Evolutionary conservation across 2,329 filamentous ascomycete genomes (phyloP).

Genomic region (Penicillium sp.): DNA sequence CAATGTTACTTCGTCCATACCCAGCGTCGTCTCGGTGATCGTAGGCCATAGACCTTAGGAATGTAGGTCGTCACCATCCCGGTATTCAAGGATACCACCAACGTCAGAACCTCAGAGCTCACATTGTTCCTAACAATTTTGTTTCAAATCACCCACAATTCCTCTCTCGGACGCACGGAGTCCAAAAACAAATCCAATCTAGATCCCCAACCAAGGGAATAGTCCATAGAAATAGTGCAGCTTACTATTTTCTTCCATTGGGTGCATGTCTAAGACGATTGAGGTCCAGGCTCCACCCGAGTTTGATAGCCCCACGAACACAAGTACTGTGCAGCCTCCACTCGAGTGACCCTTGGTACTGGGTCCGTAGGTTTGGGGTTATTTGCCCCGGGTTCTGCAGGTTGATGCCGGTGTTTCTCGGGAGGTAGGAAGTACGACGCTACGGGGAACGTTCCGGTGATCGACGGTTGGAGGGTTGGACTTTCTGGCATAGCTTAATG

Average conservation of each 20-base stretch:
- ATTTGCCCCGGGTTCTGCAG: too few species aligned
- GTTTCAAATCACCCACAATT: too few species aligned
- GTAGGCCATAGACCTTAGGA: background rate
- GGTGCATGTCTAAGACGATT: constrained; percentile 2
- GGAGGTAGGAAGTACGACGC: too few species aligned
- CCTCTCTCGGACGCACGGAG: background rate
- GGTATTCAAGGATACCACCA: constrained; percentile 3
- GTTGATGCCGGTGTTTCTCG: too few species aligned
- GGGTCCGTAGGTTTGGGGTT: background rate
- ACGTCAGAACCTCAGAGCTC: background rate
- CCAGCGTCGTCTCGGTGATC: background rate
- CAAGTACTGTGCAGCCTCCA: background rate
- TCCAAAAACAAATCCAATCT: background rate
- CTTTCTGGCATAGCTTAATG: too few species aligned
- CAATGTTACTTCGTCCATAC: background rate
- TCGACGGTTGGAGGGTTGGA: too few species aligned
- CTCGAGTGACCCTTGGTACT: constrained; percentile 4
- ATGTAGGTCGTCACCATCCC: background rate
- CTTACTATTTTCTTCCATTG: background rate
- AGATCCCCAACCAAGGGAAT: background rate
- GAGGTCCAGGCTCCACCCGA: background rate
- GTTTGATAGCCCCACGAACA: background rate
- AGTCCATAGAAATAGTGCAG: background rate
- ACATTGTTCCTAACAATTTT: background rate
- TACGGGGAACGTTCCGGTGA: too few species aligned